Evolutionary conservation across 208 protist genomes (phyloP).

Genomic region (Angomonas deanei): DNA sequence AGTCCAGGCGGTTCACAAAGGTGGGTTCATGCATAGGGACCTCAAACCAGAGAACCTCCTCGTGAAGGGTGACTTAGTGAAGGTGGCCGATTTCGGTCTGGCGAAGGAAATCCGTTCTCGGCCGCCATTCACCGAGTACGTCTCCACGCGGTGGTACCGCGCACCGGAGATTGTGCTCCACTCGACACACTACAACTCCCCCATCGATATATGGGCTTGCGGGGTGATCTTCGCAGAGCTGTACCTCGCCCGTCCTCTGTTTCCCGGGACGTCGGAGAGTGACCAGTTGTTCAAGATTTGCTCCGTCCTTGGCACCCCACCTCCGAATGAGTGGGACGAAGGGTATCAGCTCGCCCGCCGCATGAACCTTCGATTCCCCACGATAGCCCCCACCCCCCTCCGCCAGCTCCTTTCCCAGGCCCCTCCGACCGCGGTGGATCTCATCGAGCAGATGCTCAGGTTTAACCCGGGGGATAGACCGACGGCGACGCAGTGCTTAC

Average conservation of each 20-base stretch:
- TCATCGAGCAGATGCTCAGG: constrained; percentile 94
- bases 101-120: constrained; percentile 95
- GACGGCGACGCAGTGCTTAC: constrained; percentile 90
- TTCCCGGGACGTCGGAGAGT: constrained; percentile 92
- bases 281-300: constrained; percentile 97
- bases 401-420: constrained; percentile 87
- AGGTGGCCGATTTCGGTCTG: constrained; percentile 97
- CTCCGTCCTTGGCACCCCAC: constrained; percentile 89
- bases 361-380: constrained; percentile 95
- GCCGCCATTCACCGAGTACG: constrained; percentile 97
- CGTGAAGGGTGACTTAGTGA: constrained; percentile 85
- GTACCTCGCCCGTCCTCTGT: constrained; percentile 89
- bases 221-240: constrained; percentile 96
- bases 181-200: constrained; percentile 95
- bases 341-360: constrained; percentile 84
- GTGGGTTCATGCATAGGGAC: constrained; percentile 93
- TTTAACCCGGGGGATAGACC: constrained; percentile 95
- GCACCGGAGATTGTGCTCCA: constrained; percentile 97
- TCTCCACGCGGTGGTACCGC: constrained; percentile 97
- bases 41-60: constrained; percentile 94
- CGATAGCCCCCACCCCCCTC: constrained; percentile 83
- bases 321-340: constrained; percentile 87
- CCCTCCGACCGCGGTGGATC: constrained; percentile 89
- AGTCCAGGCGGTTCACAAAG: constrained; percentile 87
- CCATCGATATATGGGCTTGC: constrained; percentile 97